Evolutionary conservation across 2,329 filamentous ascomycete species (phyloP).

Genomic region (Hypoxylon sp.): DNA sequence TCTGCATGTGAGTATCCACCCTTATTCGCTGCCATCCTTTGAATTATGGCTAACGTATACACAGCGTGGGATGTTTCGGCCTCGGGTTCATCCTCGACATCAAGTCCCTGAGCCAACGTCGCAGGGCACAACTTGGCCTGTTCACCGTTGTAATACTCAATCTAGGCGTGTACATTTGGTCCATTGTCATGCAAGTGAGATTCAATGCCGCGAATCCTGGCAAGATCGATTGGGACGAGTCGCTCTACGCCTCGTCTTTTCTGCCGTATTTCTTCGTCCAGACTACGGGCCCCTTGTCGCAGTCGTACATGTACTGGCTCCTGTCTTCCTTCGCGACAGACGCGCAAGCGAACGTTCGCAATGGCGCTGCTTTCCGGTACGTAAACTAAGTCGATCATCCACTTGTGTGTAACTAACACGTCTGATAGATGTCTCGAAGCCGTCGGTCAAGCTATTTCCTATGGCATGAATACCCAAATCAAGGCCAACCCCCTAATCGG

Average conservation of each 20-base stretch:
- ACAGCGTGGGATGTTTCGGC: slow-evolving; percentile 61
- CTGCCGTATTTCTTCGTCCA: slow-evolving; percentile 64
- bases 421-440: slow-evolving; percentile 54
- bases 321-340: slow-evolving; percentile 59
- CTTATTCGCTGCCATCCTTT: neutral
- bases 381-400: neutral
- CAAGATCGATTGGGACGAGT: slow-evolving; percentile 61
- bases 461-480: slow-evolving; percentile 59
- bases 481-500: slow-evolving; percentile 55
- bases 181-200: slow-evolving; percentile 60
- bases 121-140: slow-evolving; percentile 61
- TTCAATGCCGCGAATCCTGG: slow-evolving; percentile 58
- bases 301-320: slow-evolving; percentile 62
- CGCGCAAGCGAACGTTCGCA: slow-evolving; percentile 59
- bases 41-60: neutral
- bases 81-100: slow-evolving; percentile 61
- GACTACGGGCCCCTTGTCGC: slow-evolving; percentile 57
- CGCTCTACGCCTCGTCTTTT: slow-evolving; percentile 58
- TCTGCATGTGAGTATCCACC: slow-evolving; percentile 58
- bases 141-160: slow-evolving; percentile 61
- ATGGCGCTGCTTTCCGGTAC: slow-evolving; percentile 56
- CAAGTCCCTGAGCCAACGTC: slow-evolving; percentile 57
- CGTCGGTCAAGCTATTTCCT: slow-evolving; percentile 57
- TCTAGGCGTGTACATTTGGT: slow-evolving; percentile 64
- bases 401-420: neutral